phyloP scores from a whole-genome alignment of 768 basidiomycete genomes.

The Ramaria sp. region DNA sequence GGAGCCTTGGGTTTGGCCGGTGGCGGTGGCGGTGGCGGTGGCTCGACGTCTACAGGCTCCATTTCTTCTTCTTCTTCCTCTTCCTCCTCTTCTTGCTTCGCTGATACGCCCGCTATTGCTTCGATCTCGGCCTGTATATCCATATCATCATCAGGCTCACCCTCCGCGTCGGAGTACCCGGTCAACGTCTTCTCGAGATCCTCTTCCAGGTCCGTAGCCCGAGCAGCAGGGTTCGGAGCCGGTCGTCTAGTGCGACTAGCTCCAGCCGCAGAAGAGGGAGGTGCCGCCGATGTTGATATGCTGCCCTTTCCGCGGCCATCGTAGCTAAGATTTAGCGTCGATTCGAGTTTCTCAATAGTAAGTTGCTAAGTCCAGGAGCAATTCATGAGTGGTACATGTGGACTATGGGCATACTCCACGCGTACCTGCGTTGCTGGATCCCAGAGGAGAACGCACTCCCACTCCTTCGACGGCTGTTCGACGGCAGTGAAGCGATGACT shows the following conservation, averaged over 20 bases:
- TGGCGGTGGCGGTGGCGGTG: conserved; percentile 13
- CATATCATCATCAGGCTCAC: conserved; percentile 19
- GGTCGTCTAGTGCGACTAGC: not conserved
- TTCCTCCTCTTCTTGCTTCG: conserved; percentile 23
- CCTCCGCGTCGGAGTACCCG: conserved; percentile 3
- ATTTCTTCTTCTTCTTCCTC: conserved; percentile 24
- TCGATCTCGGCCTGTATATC: conserved; percentile 22
- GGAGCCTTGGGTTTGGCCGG: conserved; percentile 20
- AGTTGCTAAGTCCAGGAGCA: conserved; percentile 37
- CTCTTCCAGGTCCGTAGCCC: not conserved
- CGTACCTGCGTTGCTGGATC: conserved; percentile 65
- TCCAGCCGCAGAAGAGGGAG: not conserved
- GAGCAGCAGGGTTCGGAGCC: not conserved
- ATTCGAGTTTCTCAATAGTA: conserved; percentile 68
- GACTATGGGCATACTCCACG: conserved; percentile 6
- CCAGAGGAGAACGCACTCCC: conserved; percentile 71
- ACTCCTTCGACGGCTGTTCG: conserved; percentile 52
- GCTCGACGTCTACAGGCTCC: not conserved
- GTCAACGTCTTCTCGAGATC: not conserved
- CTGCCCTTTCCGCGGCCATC: conserved; percentile 22
- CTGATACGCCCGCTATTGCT: conserved; percentile 18
- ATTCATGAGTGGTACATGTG: conserved; percentile 6
- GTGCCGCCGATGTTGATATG: not conserved
- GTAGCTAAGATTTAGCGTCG: conserved; percentile 43
- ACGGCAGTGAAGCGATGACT: conserved; percentile 45